phyloP scores from a whole-genome alignment of 768 basidiomycete species.

The Suillus sp. region DNA sequence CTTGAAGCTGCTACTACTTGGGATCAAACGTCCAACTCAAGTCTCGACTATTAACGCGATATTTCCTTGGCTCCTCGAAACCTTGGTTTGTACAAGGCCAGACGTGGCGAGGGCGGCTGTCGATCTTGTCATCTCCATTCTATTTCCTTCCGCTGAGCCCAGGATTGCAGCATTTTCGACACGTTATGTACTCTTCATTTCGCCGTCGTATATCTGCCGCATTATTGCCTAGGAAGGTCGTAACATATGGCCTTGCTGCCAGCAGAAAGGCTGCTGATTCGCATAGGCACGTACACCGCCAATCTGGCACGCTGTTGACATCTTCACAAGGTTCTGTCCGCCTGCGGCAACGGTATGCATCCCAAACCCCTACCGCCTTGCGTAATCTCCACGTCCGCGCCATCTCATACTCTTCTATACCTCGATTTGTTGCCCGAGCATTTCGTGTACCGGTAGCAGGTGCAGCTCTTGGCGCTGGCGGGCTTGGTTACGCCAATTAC shows the following conservation, averaged over 20 bases:
- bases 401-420: conserved; percentile 85
- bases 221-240: conserved; percentile 43
- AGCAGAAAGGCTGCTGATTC: conserved; percentile 36
- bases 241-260: conserved; percentile 55
- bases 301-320: conserved; percentile 58
- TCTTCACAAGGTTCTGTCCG: conserved; percentile 39
- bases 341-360: conserved; percentile 52
- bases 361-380: conserved; percentile 43
- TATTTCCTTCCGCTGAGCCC: not conserved
- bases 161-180: not conserved
- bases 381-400: conserved; percentile 75
- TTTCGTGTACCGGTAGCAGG: conserved; percentile 89
- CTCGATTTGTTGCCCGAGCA: conserved; percentile 84
- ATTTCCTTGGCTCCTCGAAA: not conserved
- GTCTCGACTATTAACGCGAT: not conserved
- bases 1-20: not conserved
- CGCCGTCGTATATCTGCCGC: conserved; percentile 41
- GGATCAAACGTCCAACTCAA: not conserved
- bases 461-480: conserved; percentile 87
- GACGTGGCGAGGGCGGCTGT: not conserved
- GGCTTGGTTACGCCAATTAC: conserved; percentile 93
- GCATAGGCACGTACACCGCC: conserved; percentile 53
- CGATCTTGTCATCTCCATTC: not conserved
- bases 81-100: not conserved
- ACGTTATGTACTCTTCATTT: conserved; percentile 45